Percentiles rank a stretch among this genome's conserved stretches.
These are phyloP conservation scores for Eucalyptus marginata DNA, from an alignment of 345 rosid species.

Conservation along the genomic window DNA sequence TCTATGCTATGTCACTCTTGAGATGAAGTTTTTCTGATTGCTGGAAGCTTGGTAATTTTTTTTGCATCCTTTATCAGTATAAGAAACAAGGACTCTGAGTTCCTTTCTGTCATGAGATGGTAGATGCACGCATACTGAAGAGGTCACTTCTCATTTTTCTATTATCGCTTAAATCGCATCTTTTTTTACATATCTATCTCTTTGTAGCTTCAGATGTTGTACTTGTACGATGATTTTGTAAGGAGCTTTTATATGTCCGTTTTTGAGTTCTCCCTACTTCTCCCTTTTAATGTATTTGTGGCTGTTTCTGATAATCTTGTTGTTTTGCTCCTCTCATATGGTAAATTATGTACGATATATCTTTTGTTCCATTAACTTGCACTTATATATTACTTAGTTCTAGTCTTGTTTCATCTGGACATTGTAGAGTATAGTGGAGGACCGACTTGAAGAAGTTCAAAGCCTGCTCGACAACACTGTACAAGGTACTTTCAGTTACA, in stretches of 20 bases:
- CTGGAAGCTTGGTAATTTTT: background rate
- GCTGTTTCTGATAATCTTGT: background rate
- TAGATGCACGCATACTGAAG: background rate
- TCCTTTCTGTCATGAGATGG: background rate
- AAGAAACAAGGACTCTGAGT: background rate
- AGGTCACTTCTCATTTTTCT: background rate
- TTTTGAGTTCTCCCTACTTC: background rate
- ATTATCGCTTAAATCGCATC: background rate
- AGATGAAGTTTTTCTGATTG: background rate
- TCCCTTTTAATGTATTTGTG: background rate
- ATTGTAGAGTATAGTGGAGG: conserved; percentile 47
- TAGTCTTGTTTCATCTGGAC: conserved; percentile 11
- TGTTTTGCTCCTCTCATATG: background rate
- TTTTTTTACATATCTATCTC: background rate
- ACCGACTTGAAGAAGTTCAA: conserved; percentile 45
- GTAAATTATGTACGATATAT: background rate
- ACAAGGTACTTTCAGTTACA: conserved; percentile 43
- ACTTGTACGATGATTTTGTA: background rate
- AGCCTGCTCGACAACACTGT: conserved; percentile 72
- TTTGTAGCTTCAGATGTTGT: background rate
- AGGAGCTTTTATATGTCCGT: background rate
- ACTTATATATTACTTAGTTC: background rate
- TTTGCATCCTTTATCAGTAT: background rate
- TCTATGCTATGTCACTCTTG: background rate
- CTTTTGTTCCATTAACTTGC: background rate